These are phyloP conservation scores for Imleria badia DNA, from an alignment of 768 basidiomycete genomes.

Conservation along the genomic window DNA sequence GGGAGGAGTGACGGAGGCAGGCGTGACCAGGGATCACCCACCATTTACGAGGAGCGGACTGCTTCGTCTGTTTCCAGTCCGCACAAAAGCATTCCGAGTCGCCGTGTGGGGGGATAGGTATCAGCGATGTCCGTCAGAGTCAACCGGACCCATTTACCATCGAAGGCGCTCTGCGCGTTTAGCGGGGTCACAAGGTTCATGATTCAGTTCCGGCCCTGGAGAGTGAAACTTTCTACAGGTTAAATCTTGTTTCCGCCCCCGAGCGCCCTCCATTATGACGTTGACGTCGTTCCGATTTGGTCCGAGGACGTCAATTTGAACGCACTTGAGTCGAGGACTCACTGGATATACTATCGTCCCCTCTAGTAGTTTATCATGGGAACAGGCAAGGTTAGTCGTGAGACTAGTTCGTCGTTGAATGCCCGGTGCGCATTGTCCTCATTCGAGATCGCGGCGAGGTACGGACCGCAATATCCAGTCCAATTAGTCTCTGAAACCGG, in stretches of 20 bases:
- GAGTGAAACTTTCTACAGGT: background rate
- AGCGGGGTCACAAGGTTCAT: background rate
- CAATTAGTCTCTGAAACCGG: background rate
- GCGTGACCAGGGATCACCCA: background rate
- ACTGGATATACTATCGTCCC: background rate
- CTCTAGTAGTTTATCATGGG: background rate
- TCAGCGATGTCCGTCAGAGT: background rate
- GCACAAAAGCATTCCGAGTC: background rate
- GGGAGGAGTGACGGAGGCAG: background rate
- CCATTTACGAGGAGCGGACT: background rate
- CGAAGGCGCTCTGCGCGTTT: background rate
- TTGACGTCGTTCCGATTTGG: background rate
- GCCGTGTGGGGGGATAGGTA: background rate
- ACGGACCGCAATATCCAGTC: background rate
- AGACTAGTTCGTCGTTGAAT: background rate
- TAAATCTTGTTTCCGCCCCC: background rate
- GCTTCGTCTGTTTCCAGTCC: background rate
- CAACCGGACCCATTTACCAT: background rate
- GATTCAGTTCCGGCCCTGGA: background rate
- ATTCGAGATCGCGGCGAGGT: background rate
- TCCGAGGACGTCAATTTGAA: background rate
- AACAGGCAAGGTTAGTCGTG: background rate
- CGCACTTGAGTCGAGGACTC: slow-evolving; percentile 13
- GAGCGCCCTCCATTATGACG: background rate
- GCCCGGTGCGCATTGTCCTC: background rate